Evolutionary conservation across 2,329 filamentous ascomycete species (phyloP), one percentile per base, ranked within the genome.

Genomic region (Ophiostoma pallidulum): DNA sequence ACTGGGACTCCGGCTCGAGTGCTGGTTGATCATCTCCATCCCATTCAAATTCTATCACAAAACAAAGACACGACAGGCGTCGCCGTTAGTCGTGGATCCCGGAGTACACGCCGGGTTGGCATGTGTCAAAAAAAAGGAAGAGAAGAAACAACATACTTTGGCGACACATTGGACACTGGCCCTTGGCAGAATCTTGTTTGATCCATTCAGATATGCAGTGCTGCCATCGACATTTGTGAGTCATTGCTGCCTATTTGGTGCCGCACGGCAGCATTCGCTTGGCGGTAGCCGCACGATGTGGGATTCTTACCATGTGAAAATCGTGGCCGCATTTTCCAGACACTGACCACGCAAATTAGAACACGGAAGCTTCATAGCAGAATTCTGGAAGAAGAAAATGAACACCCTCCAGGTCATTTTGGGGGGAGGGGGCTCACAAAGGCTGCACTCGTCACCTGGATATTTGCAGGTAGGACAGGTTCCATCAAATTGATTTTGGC

Each of bases 401-500:
- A n/a, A n/a, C n/a, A n/a, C n/a, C n/a, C n/a, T n/a, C n/a, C n/a
- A n/a, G n/a, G n/a, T n/a, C n/a, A n/a, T n/a, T n/a, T n/a, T n/a
- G n/a, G n/a, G n/a, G n/a, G n/a, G n/a, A n/a, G 41, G 18, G 7
- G 37, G 71, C 83, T 65, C 70, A 96, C 91, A 74, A 51, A 98
- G 74, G 50, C 86, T 86, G 68, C 92, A 98, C 62, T 96, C 90
- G 60, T 98, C 92, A 49, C 92, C 92, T 13, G 92, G 92, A 62
- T 89, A 97, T 74, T 94, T 95, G 80, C 92, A 98, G 47, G 89
- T 94, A 40, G 92, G 90, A 71, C 92, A 98, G 22, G 92, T 97
- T 51, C 90, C 91, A 64, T 98, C 92, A 63, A 97, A 98, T 60
- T 95, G 86, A 53, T 94, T 90, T 63, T 94, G 91, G 68, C 92